These are phyloP conservation scores for Rhytidhysteron rufulum DNA, from an alignment of 2,329 filamentous ascomycete species.

Conservation along the genomic window DNA sequence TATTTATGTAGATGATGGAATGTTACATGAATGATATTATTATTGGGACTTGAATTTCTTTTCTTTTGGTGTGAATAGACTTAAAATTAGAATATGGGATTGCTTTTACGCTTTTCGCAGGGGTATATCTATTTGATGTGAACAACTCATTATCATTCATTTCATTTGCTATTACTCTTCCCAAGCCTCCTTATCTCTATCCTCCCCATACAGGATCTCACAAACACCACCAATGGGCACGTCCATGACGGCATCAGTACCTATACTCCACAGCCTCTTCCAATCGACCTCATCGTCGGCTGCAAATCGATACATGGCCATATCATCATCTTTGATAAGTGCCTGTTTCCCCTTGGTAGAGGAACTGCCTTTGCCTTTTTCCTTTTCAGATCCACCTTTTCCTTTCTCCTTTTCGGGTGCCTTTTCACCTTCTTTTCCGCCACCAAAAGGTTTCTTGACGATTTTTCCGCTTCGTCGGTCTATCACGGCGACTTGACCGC, in stretches of 20 bases:
- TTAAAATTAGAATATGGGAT: no score
- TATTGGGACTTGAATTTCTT: no score
- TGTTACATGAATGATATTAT: no score
- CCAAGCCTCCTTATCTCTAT: conserved; percentile 7
- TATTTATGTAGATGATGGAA: no score
- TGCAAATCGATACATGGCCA: conserved; percentile 33
- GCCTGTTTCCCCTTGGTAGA: conserved; percentile 39
- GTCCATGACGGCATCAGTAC: conserved; percentile 97
- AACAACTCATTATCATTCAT: no score
- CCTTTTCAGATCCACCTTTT: conserved; percentile 37
- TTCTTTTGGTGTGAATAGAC: no score
- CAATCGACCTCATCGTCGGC: conserved; percentile 58
- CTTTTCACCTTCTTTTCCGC: conserved; percentile 27
- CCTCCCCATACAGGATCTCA: conserved; percentile 80
- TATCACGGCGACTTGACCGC: conserved; percentile 78
- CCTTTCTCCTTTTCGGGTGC: conserved; percentile 35
- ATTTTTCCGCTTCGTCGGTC: conserved; percentile 63
- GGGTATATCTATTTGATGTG: no score
- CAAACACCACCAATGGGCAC: conserved; percentile 92
- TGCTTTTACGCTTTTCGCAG: no score
- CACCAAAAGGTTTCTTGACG: conserved; percentile 28
- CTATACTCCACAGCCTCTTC: conserved; percentile 81
- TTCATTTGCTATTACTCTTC: no score
- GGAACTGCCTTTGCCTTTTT: conserved; percentile 32
- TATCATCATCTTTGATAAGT: conserved; percentile 26